These are phyloP conservation scores for Multifurca ochricompacta DNA, from an alignment of 768 basidiomycete genomes.

Conservation along the genomic window DNA sequence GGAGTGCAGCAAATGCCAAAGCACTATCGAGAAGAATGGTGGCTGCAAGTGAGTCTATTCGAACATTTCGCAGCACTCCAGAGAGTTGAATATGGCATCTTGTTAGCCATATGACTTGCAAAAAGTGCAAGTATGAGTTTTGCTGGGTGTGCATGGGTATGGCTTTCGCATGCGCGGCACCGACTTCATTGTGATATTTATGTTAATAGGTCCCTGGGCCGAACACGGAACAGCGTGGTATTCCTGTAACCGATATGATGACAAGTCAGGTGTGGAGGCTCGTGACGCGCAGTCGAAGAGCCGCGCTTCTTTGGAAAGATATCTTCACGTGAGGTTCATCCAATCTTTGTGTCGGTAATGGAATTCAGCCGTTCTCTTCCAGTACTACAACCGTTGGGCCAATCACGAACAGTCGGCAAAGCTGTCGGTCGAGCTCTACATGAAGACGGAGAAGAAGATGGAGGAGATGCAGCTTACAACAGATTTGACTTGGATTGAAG, in stretches of 20 bases:
- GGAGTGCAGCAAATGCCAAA: slow-evolving; percentile 92
- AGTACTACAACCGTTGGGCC: slow-evolving; percentile 99
- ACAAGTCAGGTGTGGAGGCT: slow-evolving; percentile 79
- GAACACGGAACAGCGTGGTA: slow-evolving; percentile 98
- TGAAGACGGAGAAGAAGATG: slow-evolving; percentile 99
- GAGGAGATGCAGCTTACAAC: slow-evolving; percentile 97
- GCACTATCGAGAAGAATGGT: slow-evolving; percentile 99
- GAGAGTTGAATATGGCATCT: slow-evolving; percentile 17
- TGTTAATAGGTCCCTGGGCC: slow-evolving; percentile 74
- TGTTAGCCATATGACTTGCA: slow-evolving; percentile 96
- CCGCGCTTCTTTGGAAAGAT: slow-evolving; percentile 87
- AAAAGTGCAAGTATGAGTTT: slow-evolving; percentile 98
- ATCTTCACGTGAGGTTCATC: slow-evolving; percentile 69
- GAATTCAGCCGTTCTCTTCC: slow-evolving; percentile 12
- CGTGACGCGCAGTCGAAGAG: slow-evolving; percentile 88
- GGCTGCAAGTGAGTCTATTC: slow-evolving; percentile 87
- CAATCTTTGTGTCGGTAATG: not conserved
- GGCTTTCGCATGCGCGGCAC: slow-evolving; percentile 21
- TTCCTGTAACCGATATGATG: slow-evolving; percentile 95
- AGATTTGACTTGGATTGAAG: slow-evolving; percentile 94
- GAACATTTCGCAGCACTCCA: slow-evolving; percentile 1
- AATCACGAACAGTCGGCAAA: slow-evolving; percentile 99
- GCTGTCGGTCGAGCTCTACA: slow-evolving; percentile 85
- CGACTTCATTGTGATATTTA: slow-evolving; percentile 29
- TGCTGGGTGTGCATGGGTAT: slow-evolving; percentile 99